These are phyloP conservation scores for Yamadazyma songkhlaensis DNA, from an alignment of 1,139 yeast species.

Conservation along the genomic window DNA sequence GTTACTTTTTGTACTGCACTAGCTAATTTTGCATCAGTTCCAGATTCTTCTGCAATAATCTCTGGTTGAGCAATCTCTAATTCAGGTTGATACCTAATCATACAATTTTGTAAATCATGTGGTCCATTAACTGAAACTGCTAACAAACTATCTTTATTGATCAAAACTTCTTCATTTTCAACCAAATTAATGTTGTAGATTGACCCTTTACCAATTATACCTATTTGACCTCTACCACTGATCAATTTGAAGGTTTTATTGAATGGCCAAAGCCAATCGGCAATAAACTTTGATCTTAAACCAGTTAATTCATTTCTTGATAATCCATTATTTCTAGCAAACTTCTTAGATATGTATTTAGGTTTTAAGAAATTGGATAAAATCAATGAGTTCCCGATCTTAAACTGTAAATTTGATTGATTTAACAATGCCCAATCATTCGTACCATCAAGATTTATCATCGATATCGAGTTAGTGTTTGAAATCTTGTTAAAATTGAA, in stretches of 20 bases:
- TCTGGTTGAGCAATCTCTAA: background rate
- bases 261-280: slow-evolving; percentile 6
- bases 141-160: slow-evolving; percentile 46
- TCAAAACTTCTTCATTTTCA: slow-evolving; percentile 47
- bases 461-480: slow-evolving; percentile 16
- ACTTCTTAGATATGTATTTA: slow-evolving; percentile 29
- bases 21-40: no score
- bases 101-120: slow-evolving; percentile 40
- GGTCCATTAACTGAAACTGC: slow-evolving; percentile 54
- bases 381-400: slow-evolving; percentile 48
- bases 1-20: no score
- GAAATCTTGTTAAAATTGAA: slow-evolving; percentile 15
- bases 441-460: slow-evolving; percentile 51
- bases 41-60: no score
- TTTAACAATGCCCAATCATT: slow-evolving; percentile 61
- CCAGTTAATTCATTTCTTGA: slow-evolving; percentile 4
- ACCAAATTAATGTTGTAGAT: slow-evolving; percentile 46
- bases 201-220: slow-evolving; percentile 57
- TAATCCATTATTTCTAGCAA: slow-evolving; percentile 19
- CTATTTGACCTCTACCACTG: slow-evolving; percentile 59
- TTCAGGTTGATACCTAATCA: slow-evolving; percentile 19
- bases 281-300: slow-evolving; percentile 1
- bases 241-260: slow-evolving; percentile 42
- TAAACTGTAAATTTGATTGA: slow-evolving; percentile 45
- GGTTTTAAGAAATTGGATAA: slow-evolving; percentile 41